Base-by-base conservation (phyloP, 2,329 filamentous ascomycete species). In the Juglanconis sp. region DNA sequence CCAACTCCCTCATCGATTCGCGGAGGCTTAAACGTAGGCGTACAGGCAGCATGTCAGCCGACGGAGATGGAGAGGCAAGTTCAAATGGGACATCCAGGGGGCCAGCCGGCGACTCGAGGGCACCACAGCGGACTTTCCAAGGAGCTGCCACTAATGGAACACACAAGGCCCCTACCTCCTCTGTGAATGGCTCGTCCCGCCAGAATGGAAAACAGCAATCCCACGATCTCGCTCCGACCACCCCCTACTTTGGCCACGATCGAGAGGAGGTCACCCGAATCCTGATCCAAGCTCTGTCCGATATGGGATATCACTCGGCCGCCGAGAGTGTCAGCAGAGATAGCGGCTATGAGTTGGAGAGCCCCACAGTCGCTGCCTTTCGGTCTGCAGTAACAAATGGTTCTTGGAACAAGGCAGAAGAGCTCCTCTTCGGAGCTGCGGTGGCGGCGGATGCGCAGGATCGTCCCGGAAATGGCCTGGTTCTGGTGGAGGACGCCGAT, bases 181-280 rank as follows among this genome's bases (percentile, higher is more conserved):
- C 79, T 24, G 71, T 80, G 54, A 90, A 89, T 68, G 85, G 87
- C 40, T 81, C 83, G 44, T 74, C 79, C n/a, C 40, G 58, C 11
- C 64, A 66, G n/a, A 73, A 72, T 63, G 71, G 71, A 38, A 72
- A 71, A 57, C 66, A 53, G 38, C 54, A 63, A 8, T 64, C 56
- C 50, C 55, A 50, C 17, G 52, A n/a, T 15, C 36, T 13, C 38
- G 40, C 15, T 30, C 59, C 59, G 10, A 53, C 54, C 40, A 61
- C 67, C 49, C 74, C 72, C 34, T 98, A 96, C 73, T 89, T 87
- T 70, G 93, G 92, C 17, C 94, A 98, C 71, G 86, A 95, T 71
- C 86, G 92, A 71, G 92, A 96, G 78, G 94, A 99, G 77, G 89
- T 98, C 49, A 96, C 94, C 5, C 83, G 95, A 57, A 89, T 98